Percentiles rank a stretch among this genome's conserved stretches.
These are phyloP conservation scores for Candida nemodendra DNA, from an alignment of 805 yeast species.

Conservation along the genomic window DNA sequence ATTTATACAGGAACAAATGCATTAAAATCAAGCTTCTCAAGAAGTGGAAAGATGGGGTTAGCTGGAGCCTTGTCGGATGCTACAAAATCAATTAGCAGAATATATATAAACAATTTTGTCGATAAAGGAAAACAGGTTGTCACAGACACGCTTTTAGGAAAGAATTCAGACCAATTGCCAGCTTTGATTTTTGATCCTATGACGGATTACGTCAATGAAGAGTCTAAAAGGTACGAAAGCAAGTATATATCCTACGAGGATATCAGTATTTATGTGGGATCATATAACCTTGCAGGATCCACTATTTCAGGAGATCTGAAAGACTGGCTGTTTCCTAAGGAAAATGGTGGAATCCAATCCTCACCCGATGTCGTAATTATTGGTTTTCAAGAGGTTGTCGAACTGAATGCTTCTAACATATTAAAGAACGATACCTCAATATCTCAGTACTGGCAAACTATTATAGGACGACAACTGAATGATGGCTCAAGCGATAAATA, in stretches of 20 bases:
- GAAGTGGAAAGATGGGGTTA: slow-evolving; percentile 93
- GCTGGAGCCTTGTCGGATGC: slow-evolving; percentile 98
- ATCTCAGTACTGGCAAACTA: slow-evolving; percentile 74
- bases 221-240: slow-evolving; percentile 47
- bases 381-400: slow-evolving; percentile 94
- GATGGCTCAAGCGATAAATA: slow-evolving; percentile 39
- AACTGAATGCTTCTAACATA: slow-evolving; percentile 87
- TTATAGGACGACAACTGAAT: slow-evolving; percentile 63
- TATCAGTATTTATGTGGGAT: slow-evolving; percentile 72
- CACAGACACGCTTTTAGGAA: slow-evolving; percentile 83
- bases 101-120: slow-evolving; percentile 93
- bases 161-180: slow-evolving; percentile 64
- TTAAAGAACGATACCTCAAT: slow-evolving; percentile 80
- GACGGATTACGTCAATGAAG: slow-evolving; percentile 73
- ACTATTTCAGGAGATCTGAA: slow-evolving; percentile 56
- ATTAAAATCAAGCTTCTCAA: slow-evolving; percentile 86
- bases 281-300: slow-evolving; percentile 84
- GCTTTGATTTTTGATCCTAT: slow-evolving; percentile 87
- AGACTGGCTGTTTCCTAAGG: slow-evolving; percentile 79
- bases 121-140: slow-evolving; percentile 90
- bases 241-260: slow-evolving; percentile 61
- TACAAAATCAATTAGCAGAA: slow-evolving; percentile 89
- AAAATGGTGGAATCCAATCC: slow-evolving; percentile 44
- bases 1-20: slow-evolving; percentile 98
- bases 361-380: slow-evolving; percentile 82